Base-by-base conservation (phyloP, 192 early-diverging fungal species). In the Cladochytrium replicatum region DNA sequence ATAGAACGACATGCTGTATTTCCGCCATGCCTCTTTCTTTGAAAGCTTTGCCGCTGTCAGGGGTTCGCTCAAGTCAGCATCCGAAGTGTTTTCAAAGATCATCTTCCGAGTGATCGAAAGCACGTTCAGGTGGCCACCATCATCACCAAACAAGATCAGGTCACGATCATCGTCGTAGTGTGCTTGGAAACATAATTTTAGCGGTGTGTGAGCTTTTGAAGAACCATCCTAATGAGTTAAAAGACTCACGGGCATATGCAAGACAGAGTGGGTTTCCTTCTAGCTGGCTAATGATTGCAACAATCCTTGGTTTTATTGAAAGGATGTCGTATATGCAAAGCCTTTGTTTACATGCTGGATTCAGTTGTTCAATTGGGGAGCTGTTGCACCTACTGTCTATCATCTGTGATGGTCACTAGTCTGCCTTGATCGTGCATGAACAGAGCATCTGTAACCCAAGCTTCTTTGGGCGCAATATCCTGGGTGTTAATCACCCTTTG, bases 221-320 rank as follows among this genome's bases (percentile, higher is more conserved):
- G n/a, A n/a, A 39, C 6, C 24, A 24, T 48, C 1, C 21, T 30
- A 57, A 15, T 13, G 24, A 21, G 22, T 61, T 5, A 3, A 27
- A 13, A 15, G 41, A 45, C 56, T 17, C 44, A 76, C 74, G 57
- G 24, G 60, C 61, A 51, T 70, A 71, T 4, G 76, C 63, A 7
- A 81, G 29, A 46, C 73, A 81, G 3, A 81, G 52, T 15, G 78
- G 78, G 48, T 77, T 81, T 39, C 66, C 55, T 47, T 81, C 78
- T 38, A 81, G 55, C 43, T 78, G 73, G 5, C 50, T 43, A 23
- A 81, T 67, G 7, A 63, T 58, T 3, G 61, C 63, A 22, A 80
- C 31, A 7, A 71, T 44, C 6, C 78, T 53, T 2, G 78, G 71
- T 37, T 81, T 81, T 29, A 81, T 80, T 7, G 78, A 69, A 30